Conservation (phyloP, 768 basidiomycete genomes). For the Obba rivulosa region DNA sequence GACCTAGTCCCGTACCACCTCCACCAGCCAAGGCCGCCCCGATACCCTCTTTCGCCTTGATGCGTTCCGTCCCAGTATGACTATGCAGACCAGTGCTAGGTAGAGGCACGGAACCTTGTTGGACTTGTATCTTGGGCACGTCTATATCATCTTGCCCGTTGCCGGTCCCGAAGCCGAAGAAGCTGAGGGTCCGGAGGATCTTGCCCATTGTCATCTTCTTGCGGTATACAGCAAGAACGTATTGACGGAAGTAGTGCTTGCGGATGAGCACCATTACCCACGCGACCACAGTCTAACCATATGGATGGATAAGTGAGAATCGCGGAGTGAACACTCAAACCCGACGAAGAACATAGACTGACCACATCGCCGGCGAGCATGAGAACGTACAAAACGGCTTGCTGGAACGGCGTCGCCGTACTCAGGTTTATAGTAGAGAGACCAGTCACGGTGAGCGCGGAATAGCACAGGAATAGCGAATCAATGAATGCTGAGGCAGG, state of each 20-base stretch:
- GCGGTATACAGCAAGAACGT: conserved; percentile 10
- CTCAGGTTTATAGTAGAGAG: conserved; percentile 43
- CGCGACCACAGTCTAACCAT: conserved; percentile 40
- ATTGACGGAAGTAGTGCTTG: conserved; percentile 32
- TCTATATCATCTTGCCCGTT: too few relatives aligned
- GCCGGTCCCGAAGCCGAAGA: not conserved
- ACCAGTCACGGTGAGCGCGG: conserved; percentile 45
- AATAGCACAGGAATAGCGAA: conserved; percentile 56
- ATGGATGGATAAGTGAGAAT: not conserved
- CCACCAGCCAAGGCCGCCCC: conserved; percentile 19
- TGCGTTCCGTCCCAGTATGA: conserved; percentile 3
- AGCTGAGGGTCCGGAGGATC: conserved; percentile 7
- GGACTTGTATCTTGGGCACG: conserved; percentile 1
- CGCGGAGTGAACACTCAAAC: not conserved
- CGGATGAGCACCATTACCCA: conserved; percentile 67
- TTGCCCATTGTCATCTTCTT: conserved; percentile 6
- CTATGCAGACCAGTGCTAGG: not conserved
- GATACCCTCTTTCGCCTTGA: conserved; percentile 16
- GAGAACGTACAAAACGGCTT: conserved; percentile 46
- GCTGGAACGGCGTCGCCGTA: conserved; percentile 42
- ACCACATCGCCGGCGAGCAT: conserved; percentile 38
- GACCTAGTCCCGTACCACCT: conserved; percentile 12
- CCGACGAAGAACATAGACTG: conserved; percentile 16
- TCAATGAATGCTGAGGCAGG: conserved; percentile 42
- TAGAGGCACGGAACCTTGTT: conserved; percentile 1